Percentiles rank a stretch among this genome's conserved stretches.
Conservation (phyloP, 108 stramenopile species). For the Pseudonitzschia pungens region DNA sequence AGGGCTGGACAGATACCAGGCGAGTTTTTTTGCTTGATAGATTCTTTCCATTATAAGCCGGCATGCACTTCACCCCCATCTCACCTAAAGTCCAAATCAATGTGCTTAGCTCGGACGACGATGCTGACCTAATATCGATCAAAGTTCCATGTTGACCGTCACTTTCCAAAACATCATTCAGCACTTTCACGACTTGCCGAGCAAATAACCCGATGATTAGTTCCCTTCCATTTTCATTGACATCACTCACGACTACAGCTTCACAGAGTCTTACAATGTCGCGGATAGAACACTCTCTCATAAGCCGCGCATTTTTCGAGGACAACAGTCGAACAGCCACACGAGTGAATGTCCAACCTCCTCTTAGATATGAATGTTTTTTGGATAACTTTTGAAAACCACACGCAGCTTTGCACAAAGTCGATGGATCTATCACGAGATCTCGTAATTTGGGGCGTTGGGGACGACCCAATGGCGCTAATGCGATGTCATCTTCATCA, state of each 20-base stretch:
- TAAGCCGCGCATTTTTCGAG: slow-evolving; percentile 52
- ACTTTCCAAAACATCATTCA: slow-evolving; percentile 42
- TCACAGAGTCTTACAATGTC: slow-evolving; percentile 43
- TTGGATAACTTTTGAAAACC: slow-evolving; percentile 31
- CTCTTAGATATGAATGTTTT: slow-evolving; percentile 33
- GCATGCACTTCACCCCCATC: slow-evolving; percentile 38
- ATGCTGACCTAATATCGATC: slow-evolving; percentile 16
- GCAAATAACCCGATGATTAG: slow-evolving; percentile 42
- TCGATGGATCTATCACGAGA: slow-evolving; percentile 52
- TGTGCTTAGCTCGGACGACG: slow-evolving; percentile 35
- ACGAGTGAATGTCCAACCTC: slow-evolving; percentile 38
- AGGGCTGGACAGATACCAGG: slow-evolving; percentile 17
- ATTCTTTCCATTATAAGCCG: slow-evolving; percentile 7
- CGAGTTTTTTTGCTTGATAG: slow-evolving; percentile 35
- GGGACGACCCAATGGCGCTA: slow-evolving; percentile 17
- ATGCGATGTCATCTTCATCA: slow-evolving; percentile 36
- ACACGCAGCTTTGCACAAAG: slow-evolving; percentile 48
- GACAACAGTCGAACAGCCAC: slow-evolving; percentile 48
- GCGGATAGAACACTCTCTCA: slow-evolving; percentile 41
- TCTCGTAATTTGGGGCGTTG: slow-evolving; percentile 42
- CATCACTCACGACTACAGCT: slow-evolving; percentile 38
- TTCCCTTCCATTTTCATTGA: slow-evolving; percentile 32
- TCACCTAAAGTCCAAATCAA: slow-evolving; percentile 50
- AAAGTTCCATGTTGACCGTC: slow-evolving; percentile 6
- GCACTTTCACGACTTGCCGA: slow-evolving; percentile 39